phyloP scores from a whole-genome alignment of 148 eudicot genomes.

The Nepenthes gracilis region DNA sequence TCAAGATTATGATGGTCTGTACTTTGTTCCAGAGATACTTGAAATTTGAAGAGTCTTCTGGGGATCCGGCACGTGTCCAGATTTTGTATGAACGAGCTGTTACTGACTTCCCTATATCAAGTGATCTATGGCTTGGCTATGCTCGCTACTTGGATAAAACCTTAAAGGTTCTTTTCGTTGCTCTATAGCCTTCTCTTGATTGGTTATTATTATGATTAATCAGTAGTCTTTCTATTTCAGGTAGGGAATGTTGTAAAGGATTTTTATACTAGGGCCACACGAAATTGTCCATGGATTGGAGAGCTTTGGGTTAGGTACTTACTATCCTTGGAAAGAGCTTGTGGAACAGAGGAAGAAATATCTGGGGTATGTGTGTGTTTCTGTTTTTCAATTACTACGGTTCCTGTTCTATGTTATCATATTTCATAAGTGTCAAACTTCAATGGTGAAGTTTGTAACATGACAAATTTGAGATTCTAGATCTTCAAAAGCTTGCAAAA shows the following conservation, averaged over 20 bases:
- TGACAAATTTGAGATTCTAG: too few relatives aligned
- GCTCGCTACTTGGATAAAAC: conserved; percentile 74
- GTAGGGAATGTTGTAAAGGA: conserved; percentile 43
- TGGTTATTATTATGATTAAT: conserved; percentile 5
- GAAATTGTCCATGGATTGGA: conserved; percentile 89
- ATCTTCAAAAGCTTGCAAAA: too few relatives aligned
- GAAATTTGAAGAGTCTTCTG: conserved; percentile 81
- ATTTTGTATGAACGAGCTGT: conserved; percentile 82
- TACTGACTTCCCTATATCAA: conserved; percentile 65
- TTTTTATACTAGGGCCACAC: conserved; percentile 56
- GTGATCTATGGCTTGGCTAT: conserved; percentile 88
- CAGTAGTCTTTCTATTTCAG: conserved; percentile 22
- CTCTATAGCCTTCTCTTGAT: neutral
- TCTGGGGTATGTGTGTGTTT: conserved; percentile 38
- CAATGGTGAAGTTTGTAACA: neutral
- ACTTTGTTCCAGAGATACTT: conserved; percentile 47
- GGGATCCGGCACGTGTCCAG: conserved; percentile 87
- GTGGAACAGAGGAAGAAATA: conserved; percentile 65
- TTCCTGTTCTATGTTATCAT: neutral
- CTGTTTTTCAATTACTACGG: neutral
- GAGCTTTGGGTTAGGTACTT: conserved; percentile 83
- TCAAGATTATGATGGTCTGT: neutral
- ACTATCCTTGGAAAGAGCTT: conserved; percentile 74
- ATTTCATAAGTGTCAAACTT: neutral
- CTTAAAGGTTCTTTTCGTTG: conserved; percentile 47